These are phyloP conservation scores for Cucurbita ficifolia DNA, from an alignment of 306 rosid genomes.

Conservation along the genomic window DNA sequence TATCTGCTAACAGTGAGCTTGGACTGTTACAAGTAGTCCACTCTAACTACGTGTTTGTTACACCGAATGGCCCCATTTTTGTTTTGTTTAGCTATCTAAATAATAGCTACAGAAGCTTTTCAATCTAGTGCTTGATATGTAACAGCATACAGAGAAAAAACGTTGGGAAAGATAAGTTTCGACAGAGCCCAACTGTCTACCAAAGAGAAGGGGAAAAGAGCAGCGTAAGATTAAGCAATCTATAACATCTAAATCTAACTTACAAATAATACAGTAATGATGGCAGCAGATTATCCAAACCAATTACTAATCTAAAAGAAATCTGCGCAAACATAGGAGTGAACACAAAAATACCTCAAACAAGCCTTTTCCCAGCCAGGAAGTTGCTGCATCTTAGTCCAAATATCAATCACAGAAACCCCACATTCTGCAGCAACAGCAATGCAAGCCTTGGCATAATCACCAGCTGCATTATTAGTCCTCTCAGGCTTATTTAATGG, in stretches of 20 bases:
- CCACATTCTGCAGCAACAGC: constrained; percentile 45
- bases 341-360: constrained; percentile 28
- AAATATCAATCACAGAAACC: constrained; percentile 43
- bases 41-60: neutral
- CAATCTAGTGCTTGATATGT: neutral
- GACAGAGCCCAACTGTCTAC: neutral
- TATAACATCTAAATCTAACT: neutral
- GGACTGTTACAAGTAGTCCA: neutral
- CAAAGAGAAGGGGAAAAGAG: neutral
- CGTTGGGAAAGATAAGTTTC: neutral
- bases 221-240: neutral
- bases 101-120: neutral
- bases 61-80: neutral
- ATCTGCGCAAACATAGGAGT: neutral
- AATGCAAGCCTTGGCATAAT: constrained; percentile 54
- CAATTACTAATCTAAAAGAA: neutral
- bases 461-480: constrained; percentile 74
- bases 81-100: neutral
- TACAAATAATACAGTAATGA: neutral
- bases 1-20: too few relatives aligned
- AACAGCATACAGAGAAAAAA: neutral
- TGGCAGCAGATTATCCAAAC: neutral
- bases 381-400: constrained; percentile 71
- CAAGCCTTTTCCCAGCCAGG: constrained; percentile 39
- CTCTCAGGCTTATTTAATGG: constrained; percentile 61